Conservation (phyloP, 306 rosid genomes). For the Vigna mungo region DNA sequence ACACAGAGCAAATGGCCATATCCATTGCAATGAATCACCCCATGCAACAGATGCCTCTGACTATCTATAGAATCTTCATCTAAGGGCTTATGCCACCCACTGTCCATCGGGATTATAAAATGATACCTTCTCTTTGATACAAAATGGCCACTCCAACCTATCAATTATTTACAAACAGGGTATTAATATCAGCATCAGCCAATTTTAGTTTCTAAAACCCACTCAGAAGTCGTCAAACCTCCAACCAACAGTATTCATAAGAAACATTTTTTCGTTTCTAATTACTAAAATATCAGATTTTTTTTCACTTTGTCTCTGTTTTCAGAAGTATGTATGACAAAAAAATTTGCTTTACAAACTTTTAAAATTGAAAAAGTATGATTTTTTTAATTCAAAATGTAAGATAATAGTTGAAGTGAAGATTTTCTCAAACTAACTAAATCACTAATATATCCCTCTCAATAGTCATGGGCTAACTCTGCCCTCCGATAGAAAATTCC, state of each 20-base stretch:
- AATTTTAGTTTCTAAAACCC: constrained; percentile 31
- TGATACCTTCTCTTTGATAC: constrained; percentile 83
- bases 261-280: background rate
- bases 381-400: background rate
- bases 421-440: background rate
- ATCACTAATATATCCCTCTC: background rate
- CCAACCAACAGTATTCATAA: background rate
- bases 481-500: background rate
- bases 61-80: constrained; percentile 60
- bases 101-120: constrained; percentile 72
- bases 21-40: constrained; percentile 82
- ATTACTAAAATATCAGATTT: background rate
- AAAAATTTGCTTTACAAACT: background rate
- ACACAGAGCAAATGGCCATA: constrained; percentile 82
- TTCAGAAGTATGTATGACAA: background rate
- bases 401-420: background rate
- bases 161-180: constrained; percentile 26
- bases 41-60: constrained; percentile 75
- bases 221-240: background rate
- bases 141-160: constrained; percentile 94
- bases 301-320: background rate
- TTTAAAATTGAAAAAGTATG: background rate
- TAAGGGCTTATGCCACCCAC: constrained; percentile 75
- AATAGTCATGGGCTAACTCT: constrained; percentile 1
- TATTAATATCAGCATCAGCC: constrained; percentile 19